These are phyloP conservation scores for Gautieria morchelliformis DNA, from an alignment of 768 basidiomycete species.

Conservation along the genomic window DNA sequence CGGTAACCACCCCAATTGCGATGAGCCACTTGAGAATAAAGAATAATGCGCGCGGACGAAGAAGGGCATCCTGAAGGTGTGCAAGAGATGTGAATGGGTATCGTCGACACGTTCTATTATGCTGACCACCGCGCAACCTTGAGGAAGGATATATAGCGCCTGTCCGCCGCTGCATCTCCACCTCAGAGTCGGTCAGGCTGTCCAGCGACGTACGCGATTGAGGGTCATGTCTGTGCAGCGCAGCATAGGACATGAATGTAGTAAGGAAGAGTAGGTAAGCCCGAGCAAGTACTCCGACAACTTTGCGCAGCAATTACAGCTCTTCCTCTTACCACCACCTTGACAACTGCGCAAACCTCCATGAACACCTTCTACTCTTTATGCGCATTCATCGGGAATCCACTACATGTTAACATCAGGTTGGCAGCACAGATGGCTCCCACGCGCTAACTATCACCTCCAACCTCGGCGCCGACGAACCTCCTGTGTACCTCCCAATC, in stretches of 20 bases:
- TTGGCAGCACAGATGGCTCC: no score
- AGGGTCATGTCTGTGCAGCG: not conserved
- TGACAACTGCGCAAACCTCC: no score
- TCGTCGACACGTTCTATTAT: not conserved
- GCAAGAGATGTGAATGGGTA: not conserved
- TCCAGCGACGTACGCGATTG: not conserved
- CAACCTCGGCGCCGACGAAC: no score
- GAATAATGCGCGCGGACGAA: not conserved
- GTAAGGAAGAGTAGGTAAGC: not conserved
- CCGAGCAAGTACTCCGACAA: no score
- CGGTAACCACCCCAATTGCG: slow-evolving; percentile 33
- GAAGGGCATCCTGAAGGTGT: not conserved
- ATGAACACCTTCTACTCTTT: no score
- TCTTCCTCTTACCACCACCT: no score
- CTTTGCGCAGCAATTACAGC: no score
- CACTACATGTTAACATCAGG: no score
- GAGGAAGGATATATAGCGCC: not conserved
- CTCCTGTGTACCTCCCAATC: no score
- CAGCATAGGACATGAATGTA: not conserved
- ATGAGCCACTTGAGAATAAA: not conserved
- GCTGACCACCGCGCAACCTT: not conserved
- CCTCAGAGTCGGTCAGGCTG: not conserved
- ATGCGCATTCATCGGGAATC: no score
- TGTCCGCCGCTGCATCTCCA: not conserved
- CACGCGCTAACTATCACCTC: no score